These are phyloP conservation scores for Gleditsia sinensis DNA, from an alignment of 306 rosid species.

Conservation along the genomic window DNA sequence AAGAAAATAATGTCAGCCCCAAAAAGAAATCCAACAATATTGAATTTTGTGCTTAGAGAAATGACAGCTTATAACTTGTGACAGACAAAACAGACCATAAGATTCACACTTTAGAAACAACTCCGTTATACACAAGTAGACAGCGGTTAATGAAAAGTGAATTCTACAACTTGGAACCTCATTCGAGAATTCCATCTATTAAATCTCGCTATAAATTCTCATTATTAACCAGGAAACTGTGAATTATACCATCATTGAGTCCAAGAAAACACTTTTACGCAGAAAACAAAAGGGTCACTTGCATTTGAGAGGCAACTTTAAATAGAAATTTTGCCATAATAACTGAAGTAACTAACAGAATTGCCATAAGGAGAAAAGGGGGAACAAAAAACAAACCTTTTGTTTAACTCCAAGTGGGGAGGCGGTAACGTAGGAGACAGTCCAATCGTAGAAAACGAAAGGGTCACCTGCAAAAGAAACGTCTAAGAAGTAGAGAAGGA, in stretches of 20 bases:
- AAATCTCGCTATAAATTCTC: not conserved
- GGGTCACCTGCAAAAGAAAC: conserved; percentile 76
- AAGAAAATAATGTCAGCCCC: not conserved
- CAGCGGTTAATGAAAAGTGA: conserved; percentile 12
- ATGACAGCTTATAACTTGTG: not conserved
- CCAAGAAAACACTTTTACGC: not conserved
- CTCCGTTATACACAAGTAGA: not conserved
- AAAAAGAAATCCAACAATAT: conserved; percentile 1
- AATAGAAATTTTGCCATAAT: not conserved
- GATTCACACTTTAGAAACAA: not conserved
- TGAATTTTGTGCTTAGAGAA: too few relatives aligned
- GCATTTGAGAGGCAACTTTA: not conserved
- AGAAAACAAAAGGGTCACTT: not conserved
- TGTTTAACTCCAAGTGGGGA: conserved; percentile 80
- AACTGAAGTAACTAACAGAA: not conserved
- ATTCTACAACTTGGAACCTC: not conserved
- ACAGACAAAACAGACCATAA: not conserved
- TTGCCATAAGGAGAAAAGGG: conserved; percentile 1
- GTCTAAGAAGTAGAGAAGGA: conserved; percentile 41
- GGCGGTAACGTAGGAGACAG: conserved; percentile 66
- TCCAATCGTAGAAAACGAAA: conserved; percentile 76
- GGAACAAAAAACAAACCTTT: conserved; percentile 50
- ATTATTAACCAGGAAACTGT: not conserved
- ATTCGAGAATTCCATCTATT: not conserved
- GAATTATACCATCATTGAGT: not conserved